Evolutionary conservation across 192 early-diverging fungal species (phyloP).

Genomic region (Rhizoclosmatium sp.): DNA sequence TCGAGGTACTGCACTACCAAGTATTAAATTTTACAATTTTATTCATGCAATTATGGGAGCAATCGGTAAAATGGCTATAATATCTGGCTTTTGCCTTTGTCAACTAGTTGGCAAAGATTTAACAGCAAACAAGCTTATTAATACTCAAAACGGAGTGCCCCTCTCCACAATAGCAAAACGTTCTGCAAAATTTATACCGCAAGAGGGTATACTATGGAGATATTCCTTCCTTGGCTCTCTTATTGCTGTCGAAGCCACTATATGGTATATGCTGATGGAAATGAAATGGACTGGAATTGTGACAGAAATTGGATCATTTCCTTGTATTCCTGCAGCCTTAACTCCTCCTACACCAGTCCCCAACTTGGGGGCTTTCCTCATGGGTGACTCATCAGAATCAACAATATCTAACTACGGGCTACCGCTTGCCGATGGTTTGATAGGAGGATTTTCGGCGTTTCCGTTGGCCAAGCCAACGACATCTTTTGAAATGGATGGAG

Average conservation of each 20-base stretch:
- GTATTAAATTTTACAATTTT: slow-evolving; percentile 26
- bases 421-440: slow-evolving; percentile 28
- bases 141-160: not conserved
- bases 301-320: slow-evolving; percentile 4
- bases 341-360: not conserved
- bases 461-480: not conserved
- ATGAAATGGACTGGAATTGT: slow-evolving; percentile 13
- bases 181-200: not conserved
- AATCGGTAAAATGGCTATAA: slow-evolving; percentile 24
- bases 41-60: slow-evolving; percentile 29
- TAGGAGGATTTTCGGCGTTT: slow-evolving; percentile 31
- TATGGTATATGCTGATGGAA: slow-evolving; percentile 11
- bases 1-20: not conserved
- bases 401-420: slow-evolving; percentile 31
- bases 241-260: slow-evolving; percentile 5
- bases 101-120: slow-evolving; percentile 31
- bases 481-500: slow-evolving; percentile 10
- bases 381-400: not conserved
- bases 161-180: not conserved
- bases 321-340: slow-evolving; percentile 19
- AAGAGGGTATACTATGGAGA: not conserved
- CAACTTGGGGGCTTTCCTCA: slow-evolving; percentile 1
- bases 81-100: slow-evolving; percentile 1
- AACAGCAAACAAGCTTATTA: slow-evolving; percentile 23
- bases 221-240: slow-evolving; percentile 9